Base-by-base conservation (phyloP, 2,329 filamentous ascomycete species). In the Aureobasidium melanogenum region DNA sequence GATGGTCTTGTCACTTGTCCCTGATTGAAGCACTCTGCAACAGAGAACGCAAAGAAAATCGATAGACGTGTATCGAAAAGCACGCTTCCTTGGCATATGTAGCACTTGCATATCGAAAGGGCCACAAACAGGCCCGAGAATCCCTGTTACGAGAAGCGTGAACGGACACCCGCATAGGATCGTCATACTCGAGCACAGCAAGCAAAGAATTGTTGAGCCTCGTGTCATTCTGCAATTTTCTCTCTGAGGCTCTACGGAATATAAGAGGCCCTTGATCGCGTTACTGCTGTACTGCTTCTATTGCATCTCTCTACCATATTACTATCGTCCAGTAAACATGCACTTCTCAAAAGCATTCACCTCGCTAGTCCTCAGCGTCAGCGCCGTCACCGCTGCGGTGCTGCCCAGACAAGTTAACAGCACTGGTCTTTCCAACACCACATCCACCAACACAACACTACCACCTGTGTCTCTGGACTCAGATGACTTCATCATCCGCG, bases 401-500 rank as follows among this genome's bases (percentile, higher is more conserved):
- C 34, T 58, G 24, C 55, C 56, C 19, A 36, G 44, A 38, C 46
- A 41, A 15, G 19, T 17, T 19, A 58, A 60, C 36, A 24, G 10
- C 2, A 60, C 46, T 14, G 28, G 17, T 6, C 8, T 50, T 26
- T 30, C 46, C 17, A 60, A 60, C 46, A 60, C 24, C 26, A 57
- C 54, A 47, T 28, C 39, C n/a, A 38, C 54, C 9, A 57, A 57
- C 54, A 46, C 28, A 24, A 58, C 55, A 15, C 43, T 48, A n/a
- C 55, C 55, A 28, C 54, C 54, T 8, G 32, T 48, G 2, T 30
- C 22, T n/a, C 14, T 51, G 34, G 22, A 60, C 36, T 60, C 56
- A 2, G 56, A 60, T n/a, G 60, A 58, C 43, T 64, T 64, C 62
- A 62, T 62, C 28, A 52, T 61, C 24, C 63, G 61, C 46, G 55